Conservation (phyloP, 225 moss, liverwort and hornwort species). For the Neckera pumila region DNA sequence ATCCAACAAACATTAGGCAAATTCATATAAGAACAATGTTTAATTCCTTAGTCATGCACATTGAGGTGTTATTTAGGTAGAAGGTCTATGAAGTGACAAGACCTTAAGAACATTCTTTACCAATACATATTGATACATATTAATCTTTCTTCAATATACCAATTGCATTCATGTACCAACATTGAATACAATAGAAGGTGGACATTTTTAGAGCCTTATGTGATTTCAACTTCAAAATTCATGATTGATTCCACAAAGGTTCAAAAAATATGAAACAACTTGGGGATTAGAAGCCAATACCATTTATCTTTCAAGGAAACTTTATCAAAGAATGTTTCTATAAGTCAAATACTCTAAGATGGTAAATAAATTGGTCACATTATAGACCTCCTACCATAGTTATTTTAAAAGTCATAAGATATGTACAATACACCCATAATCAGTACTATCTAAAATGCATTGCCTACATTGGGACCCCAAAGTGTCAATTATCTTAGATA, state of each 20-base stretch:
- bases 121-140: background rate
- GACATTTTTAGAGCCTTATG: background rate
- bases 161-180: background rate
- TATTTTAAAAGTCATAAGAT: background rate
- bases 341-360: fast-evolving
- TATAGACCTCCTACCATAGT: background rate
- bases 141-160: background rate
- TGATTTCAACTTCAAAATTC: background rate
- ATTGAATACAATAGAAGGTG: background rate
- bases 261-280: background rate
- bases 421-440: background rate
- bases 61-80: background rate
- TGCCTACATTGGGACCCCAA: background rate
- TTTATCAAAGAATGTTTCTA: background rate
- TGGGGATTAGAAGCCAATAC: fast-evolving
- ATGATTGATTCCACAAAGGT: background rate
- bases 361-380: background rate
- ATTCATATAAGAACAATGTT: background rate
- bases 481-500: background rate
- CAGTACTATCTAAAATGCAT: background rate
- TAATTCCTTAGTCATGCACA: background rate
- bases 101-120: background rate
- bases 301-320: background rate
- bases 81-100: background rate
- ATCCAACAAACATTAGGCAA: background rate